Evolutionary conservation across 176 grass and related monocot genomes (phyloP).

Genomic region (Hyparrhenia diplandra): DNA sequence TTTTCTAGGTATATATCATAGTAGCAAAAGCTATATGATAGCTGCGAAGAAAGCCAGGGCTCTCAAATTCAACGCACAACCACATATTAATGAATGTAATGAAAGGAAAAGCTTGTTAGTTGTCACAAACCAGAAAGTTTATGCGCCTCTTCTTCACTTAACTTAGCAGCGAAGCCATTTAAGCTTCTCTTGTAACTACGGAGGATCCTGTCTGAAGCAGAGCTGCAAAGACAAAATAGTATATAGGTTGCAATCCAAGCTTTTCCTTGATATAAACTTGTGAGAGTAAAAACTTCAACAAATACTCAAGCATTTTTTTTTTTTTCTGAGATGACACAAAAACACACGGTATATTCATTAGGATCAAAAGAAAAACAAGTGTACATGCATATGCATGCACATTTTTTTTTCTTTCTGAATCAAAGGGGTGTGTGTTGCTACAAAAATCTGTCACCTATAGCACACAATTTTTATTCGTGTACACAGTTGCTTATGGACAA

Average conservation of each 20-base stretch:
- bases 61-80: too few relatives aligned
- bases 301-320: too few relatives aligned
- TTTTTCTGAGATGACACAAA: too few relatives aligned
- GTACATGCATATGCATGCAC: too few relatives aligned
- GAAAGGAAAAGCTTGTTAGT: background rate
- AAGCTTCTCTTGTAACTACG: slow-evolving; percentile 42
- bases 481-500: background rate
- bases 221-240: slow-evolving; percentile 4
- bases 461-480: too few relatives aligned
- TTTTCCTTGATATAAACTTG: background rate
- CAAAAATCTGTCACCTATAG: too few relatives aligned
- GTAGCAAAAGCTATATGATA: background rate
- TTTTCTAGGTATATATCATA: background rate
- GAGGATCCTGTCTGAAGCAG: slow-evolving; percentile 24
- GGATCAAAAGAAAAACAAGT: too few relatives aligned
- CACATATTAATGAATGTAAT: background rate
- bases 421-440: too few relatives aligned
- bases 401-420: too few relatives aligned
- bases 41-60: too few relatives aligned
- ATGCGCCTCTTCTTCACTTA: background rate
- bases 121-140: slow-evolving; percentile 22
- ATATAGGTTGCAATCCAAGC: background rate
- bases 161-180: slow-evolving; percentile 34
- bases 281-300: too few relatives aligned
- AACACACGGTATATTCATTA: too few relatives aligned